These are phyloP conservation scores for Funneliformis geosporum DNA, from an alignment of 192 early-diverging fungal genomes.

Conservation along the genomic window DNA sequence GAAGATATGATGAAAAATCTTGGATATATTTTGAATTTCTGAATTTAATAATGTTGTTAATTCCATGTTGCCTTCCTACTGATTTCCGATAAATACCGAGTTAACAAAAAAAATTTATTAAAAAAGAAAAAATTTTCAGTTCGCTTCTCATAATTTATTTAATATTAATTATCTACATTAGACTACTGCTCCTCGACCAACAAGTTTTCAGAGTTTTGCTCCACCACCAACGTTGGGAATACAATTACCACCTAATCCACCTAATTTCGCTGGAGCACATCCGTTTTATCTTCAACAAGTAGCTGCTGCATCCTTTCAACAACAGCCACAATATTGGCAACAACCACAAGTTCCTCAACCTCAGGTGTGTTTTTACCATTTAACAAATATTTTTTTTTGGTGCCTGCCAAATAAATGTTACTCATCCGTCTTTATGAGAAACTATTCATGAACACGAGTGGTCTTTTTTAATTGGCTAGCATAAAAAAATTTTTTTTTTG, in stretches of 20 bases:
- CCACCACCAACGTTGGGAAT: constrained; percentile 24
- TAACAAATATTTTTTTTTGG: not conserved
- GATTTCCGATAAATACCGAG: constrained; percentile 22
- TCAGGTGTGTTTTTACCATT: constrained; percentile 34
- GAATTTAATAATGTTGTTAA: constrained; percentile 26
- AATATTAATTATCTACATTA: constrained; percentile 4
- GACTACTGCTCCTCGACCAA: constrained; percentile 48
- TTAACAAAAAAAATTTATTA: not conserved
- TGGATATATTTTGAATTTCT: constrained; percentile 26
- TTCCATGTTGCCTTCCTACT: constrained; percentile 50
- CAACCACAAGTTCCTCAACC: constrained; percentile 30
- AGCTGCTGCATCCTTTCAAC: constrained; percentile 36
- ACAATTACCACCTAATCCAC: constrained; percentile 11
- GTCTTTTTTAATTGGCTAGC: not conserved
- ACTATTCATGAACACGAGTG: not conserved
- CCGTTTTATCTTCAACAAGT: constrained; percentile 41
- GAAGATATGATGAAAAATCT: constrained; percentile 46
- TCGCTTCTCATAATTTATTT: not conserved
- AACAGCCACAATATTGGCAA: constrained; percentile 41
- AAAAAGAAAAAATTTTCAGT: not conserved
- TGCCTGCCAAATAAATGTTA: constrained; percentile 3
- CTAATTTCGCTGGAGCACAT: constrained; percentile 31
- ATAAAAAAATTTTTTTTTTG: no score
- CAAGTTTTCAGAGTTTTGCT: constrained; percentile 34
- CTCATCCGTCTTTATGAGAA: constrained; percentile 9